Base-by-base conservation (phyloP, 306 rosid genomes). In the Luffa acutangula region DNA sequence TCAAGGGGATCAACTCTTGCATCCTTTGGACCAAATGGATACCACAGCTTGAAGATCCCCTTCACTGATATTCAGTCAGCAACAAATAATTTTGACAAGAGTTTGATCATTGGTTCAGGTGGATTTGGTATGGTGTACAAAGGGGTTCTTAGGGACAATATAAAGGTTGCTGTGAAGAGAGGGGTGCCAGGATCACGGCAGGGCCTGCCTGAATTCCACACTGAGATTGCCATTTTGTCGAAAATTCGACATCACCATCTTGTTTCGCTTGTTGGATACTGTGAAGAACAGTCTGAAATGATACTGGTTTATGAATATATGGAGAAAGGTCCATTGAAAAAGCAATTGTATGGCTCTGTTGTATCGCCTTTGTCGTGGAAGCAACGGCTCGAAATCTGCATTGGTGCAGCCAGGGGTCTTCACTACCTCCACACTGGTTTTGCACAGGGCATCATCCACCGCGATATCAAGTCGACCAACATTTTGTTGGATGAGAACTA, bases 401-500 rank as follows among this genome's bases (percentile, higher is more conserved):
- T 96, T 51, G 98, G 96, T 14, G 89, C 99, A 7, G 99, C 99
- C 41, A 90, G 98, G 84, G 98, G 99, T 67, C 89, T 96, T 36
- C 99, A 93, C 85, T 96, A 96, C 85, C 98, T 96, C 76, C 99
- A 96, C 85, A 96, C 99, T 21, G 99, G 99, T 49, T 96, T 90
- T 46, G 90, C 98, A 52, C 97, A 88, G 41, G 99, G 99, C 56
- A 93, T 96, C 89, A 96, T 96, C 86, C 99, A 96, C 86, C 97
- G 99, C 0, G 99, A 96, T 89, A 93, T 96, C 64, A 96, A 96
- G 74, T 93, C 99, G 3, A 96, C 99, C 60, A 96, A 96, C 75
- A 96, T 96, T 62, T 85, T 96, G 82, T 91, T 96, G 49, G 96
- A 96, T 75, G 96, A 96, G 73, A 86, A 87, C 49, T 91, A 89